A percentile compares a stretch with the other conserved stretches of the same genome.
Conservation (phyloP, 2,329 filamentous ascomycete species). For the Scytalidium sp. region DNA sequence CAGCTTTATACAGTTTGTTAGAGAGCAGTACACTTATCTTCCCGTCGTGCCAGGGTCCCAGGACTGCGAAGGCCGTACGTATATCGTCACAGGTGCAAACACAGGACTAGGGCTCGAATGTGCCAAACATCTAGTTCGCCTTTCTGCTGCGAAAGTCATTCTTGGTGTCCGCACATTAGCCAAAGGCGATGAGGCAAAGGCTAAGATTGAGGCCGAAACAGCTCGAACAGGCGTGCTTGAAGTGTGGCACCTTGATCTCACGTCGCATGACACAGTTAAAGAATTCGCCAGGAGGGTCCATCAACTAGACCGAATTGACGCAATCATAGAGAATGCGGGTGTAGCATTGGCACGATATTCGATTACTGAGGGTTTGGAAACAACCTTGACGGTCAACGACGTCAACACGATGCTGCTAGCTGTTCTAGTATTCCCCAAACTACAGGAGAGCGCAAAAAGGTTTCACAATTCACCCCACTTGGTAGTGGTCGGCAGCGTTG, state of each 20-base stretch:
- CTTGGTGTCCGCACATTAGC: constrained; percentile 32
- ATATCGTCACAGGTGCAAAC: constrained; percentile 39
- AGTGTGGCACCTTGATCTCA: constrained; percentile 50
- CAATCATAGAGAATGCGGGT: constrained; percentile 35
- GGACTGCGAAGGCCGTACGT: no score
- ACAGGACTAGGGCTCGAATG: constrained; percentile 36
- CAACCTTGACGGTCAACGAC: constrained; percentile 28
- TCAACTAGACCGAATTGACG: constrained; percentile 40
- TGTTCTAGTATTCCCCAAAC: constrained; percentile 23
- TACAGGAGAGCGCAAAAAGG: constrained; percentile 17
- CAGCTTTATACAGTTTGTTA: no score
- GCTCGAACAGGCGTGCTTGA: constrained; percentile 25
- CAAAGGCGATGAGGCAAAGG: constrained; percentile 36
- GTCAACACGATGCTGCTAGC: constrained; percentile 29
- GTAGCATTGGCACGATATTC: constrained; percentile 9
- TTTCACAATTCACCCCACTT: constrained; percentile 19
- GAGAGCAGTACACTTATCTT: no score
- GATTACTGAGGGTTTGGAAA: constrained; percentile 19
- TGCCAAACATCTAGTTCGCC: constrained; percentile 28
- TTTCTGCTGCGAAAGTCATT: constrained; percentile 31
- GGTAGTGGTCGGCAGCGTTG: constrained; percentile 13
- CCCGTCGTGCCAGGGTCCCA: no score
- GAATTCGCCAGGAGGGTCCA: constrained; percentile 37
- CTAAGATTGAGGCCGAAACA: constrained; percentile 12
- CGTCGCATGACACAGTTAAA: constrained; percentile 41